phyloP scores from a whole-genome alignment of 805 yeast species.

The Isabelozyma heimii region DNA sequence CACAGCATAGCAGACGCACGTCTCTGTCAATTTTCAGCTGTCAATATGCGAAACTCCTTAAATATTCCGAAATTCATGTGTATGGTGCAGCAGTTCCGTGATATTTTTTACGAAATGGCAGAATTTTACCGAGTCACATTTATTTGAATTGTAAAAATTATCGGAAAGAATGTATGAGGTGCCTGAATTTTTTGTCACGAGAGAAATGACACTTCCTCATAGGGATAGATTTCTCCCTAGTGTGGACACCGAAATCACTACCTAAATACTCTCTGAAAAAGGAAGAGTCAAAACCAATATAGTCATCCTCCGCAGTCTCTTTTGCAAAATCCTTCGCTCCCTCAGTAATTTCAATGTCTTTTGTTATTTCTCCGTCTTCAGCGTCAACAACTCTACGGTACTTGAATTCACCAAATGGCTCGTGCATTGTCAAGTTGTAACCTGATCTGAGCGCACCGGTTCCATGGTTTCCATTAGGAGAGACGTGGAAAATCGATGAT shows the following conservation, averaged over 20 bases:
- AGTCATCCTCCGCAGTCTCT: neutral
- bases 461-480: conserved; percentile 30
- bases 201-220: neutral
- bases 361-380: conserved; percentile 26
- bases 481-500: conserved; percentile 19
- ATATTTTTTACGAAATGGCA: too few relatives aligned
- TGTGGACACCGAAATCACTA: neutral
- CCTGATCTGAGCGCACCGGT: conserved; percentile 27
- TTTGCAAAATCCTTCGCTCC: neutral
- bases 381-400: conserved; percentile 34
- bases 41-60: neutral
- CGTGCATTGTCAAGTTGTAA: conserved; percentile 17
- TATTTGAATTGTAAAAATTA: too few relatives aligned
- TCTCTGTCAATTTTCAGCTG: neutral
- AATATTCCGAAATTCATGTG: too few relatives aligned
- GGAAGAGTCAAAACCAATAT: neutral
- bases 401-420: neutral
- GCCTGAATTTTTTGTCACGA: neutral
- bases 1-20: neutral
- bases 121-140: too few relatives aligned
- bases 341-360: conserved; percentile 5
- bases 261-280: neutral
- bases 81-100: too few relatives aligned
- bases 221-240: too few relatives aligned
- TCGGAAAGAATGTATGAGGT: neutral